Conservation (phyloP, 257 asterid species). For the Fraxinus excelsior region DNA sequence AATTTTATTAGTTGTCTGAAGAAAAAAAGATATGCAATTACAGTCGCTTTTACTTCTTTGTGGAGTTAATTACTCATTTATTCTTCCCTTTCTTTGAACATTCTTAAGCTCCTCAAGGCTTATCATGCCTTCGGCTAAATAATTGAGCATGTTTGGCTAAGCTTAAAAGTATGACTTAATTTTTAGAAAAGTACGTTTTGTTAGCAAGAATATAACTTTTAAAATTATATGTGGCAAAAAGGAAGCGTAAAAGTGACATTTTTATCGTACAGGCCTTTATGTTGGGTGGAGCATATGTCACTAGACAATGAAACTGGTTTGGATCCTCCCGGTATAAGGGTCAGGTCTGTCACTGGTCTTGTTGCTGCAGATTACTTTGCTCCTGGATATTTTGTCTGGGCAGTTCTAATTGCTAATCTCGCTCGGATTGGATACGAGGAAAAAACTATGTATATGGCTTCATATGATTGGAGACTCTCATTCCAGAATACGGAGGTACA, state of each 20-base stretch:
- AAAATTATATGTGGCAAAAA: neutral
- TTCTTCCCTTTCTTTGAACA: neutral
- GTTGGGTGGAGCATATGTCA: slow-evolving; percentile 98
- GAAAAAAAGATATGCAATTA: neutral
- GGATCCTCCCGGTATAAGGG: slow-evolving; percentile 86
- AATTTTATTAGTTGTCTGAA: neutral
- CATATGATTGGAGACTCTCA: slow-evolving; percentile 97
- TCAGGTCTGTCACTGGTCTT: slow-evolving; percentile 90
- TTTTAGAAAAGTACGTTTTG: neutral
- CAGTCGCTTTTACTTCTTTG: neutral
- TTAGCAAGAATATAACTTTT: neutral
- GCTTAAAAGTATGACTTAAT: neutral
- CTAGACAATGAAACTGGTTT: slow-evolving; percentile 88
- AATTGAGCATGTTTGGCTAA: neutral
- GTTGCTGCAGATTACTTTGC: slow-evolving; percentile 98
- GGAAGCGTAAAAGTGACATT: neutral
- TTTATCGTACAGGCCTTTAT: slow-evolving; percentile 66
- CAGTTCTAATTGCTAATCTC: slow-evolving; percentile 83
- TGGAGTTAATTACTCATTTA: neutral
- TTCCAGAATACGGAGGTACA: slow-evolving; percentile 94
- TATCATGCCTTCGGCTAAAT: neutral
- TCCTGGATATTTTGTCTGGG: slow-evolving; percentile 99
- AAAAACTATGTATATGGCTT: slow-evolving; percentile 96
- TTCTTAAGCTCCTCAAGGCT: neutral
- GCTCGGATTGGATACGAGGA: slow-evolving; percentile 96